Percentiles rank a stretch among this genome's conserved stretches.
Conservation (phyloP, 768 basidiomycete genomes). For the Mycena amicta region DNA sequence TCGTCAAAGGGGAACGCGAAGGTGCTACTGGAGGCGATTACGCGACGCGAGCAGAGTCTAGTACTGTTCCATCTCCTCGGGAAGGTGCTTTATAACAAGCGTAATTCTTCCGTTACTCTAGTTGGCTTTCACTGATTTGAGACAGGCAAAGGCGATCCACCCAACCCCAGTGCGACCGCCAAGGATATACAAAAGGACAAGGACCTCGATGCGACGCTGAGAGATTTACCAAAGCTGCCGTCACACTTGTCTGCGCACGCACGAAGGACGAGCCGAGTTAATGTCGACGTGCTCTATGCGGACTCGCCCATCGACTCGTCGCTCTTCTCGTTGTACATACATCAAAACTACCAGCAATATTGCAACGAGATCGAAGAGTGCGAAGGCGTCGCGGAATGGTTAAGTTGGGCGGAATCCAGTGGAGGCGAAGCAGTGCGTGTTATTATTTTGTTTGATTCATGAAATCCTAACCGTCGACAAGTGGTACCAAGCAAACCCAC, state of each 20-base stretch:
- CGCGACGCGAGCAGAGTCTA: slow-evolving; percentile 82
- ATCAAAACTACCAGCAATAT: slow-evolving; percentile 91
- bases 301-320: slow-evolving; percentile 92
- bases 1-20: slow-evolving; percentile 25
- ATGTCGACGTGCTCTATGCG: slow-evolving; percentile 79
- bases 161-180: slow-evolving; percentile 52
- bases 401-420: slow-evolving; percentile 77
- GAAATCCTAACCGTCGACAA: slow-evolving; percentile 25
- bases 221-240: slow-evolving; percentile 61
- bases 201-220: slow-evolving; percentile 55
- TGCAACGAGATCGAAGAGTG: slow-evolving; percentile 78
- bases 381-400: slow-evolving; percentile 65
- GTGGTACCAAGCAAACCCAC: slow-evolving; percentile 74
- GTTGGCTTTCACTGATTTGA: slow-evolving; percentile 1
- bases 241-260: slow-evolving; percentile 59
- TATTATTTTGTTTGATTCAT: not conserved
- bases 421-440: slow-evolving; percentile 61
- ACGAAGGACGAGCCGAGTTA: slow-evolving; percentile 70
- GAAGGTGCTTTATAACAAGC: slow-evolving; percentile 93
- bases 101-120: slow-evolving; percentile 44
- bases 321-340: slow-evolving; percentile 85
- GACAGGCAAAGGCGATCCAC: slow-evolving; percentile 76
- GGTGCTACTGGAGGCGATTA: slow-evolving; percentile 69
- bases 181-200: slow-evolving; percentile 68
- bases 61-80: slow-evolving; percentile 92